Conservation (phyloP, 2,329 filamentous ascomycete species). For the Pleurostoma richardsiae region DNA sequence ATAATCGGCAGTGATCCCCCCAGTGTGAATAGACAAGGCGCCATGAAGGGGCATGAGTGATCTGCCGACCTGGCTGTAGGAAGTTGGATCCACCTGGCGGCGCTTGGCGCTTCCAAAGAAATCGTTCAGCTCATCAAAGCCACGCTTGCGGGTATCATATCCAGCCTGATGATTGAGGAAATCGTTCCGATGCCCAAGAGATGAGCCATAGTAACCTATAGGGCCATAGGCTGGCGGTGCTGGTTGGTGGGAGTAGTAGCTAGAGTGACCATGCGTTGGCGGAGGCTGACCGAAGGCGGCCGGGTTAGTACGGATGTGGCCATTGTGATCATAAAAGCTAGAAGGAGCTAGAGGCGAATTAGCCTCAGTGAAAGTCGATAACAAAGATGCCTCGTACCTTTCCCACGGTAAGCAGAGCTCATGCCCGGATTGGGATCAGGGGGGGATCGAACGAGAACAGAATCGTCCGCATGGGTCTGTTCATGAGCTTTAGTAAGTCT, state of each 20-base stretch:
- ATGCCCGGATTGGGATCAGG: conserved; percentile 48
- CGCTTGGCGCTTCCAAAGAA: conserved; percentile 94
- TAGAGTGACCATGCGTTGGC: conserved; percentile 49
- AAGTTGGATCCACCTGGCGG: conserved; percentile 79
- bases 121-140: conserved; percentile 84
- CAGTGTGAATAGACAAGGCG: conserved; percentile 57
- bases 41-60: conserved; percentile 78
- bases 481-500: neutral
- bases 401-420: conserved; percentile 47
- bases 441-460: conserved; percentile 57
- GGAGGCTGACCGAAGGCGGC: conserved; percentile 44
- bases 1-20: conserved; percentile 50
- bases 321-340: conserved; percentile 61
- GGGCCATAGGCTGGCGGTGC: conserved; percentile 37
- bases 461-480: conserved; percentile 89
- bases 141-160: conserved; percentile 73
- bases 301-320: conserved; percentile 55
- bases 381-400: conserved; percentile 35
- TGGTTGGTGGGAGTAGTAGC: conserved; percentile 55
- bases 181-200: conserved; percentile 50
- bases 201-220: conserved; percentile 71
- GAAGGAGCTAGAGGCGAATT: conserved; percentile 42
- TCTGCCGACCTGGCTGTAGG: conserved; percentile 88
- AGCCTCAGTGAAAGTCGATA: conserved; percentile 24
- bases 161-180: conserved; percentile 58